These are phyloP conservation scores for Cladochytrium replicatum DNA, from an alignment of 192 early-diverging fungal genomes.

Conservation along the genomic window DNA sequence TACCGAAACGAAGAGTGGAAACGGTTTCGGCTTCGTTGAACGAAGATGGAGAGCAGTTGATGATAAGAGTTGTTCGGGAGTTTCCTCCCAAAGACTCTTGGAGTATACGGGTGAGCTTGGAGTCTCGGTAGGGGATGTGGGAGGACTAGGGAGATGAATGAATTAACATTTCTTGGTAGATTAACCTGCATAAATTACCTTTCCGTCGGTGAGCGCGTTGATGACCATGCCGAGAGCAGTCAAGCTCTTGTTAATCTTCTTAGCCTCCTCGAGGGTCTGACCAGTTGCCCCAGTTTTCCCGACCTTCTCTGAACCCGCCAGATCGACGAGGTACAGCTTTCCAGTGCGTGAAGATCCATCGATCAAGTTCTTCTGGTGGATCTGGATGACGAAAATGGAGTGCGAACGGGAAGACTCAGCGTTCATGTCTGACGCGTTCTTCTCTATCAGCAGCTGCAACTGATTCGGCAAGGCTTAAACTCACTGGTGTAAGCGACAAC, in stretches of 20 bases:
- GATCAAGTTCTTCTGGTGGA: constrained; percentile 85
- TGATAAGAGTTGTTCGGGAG: constrained; percentile 96
- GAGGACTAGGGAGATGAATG: constrained; percentile 50
- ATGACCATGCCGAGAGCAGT: constrained; percentile 99
- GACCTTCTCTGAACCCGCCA: constrained; percentile 97
- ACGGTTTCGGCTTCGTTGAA: constrained; percentile 96
- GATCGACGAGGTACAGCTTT: constrained; percentile 91
- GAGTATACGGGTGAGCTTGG: constrained; percentile 96
- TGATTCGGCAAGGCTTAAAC: constrained; percentile 61
- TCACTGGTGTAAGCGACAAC: constrained; percentile 85
- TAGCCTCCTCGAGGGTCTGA: constrained; percentile 98
- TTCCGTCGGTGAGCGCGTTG: constrained; percentile 96
- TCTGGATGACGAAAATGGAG: constrained; percentile 96
- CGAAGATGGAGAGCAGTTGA: constrained; percentile 95
- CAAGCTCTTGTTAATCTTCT: constrained; percentile 99
- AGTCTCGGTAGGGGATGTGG: constrained; percentile 97
- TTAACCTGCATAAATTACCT: constrained; percentile 51
- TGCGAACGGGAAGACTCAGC: constrained; percentile 96
- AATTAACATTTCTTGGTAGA: neutral
- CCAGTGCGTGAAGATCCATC: constrained; percentile 85
- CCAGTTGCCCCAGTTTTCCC: constrained; percentile 96
- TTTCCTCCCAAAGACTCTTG: constrained; percentile 99
- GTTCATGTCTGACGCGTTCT: constrained; percentile 92
- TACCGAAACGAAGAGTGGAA: constrained; percentile 90
- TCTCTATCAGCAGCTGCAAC: constrained; percentile 61